Base-by-base conservation (phyloP, 1,284 basidiomycete species). In the Malassezia brasiliensis region DNA sequence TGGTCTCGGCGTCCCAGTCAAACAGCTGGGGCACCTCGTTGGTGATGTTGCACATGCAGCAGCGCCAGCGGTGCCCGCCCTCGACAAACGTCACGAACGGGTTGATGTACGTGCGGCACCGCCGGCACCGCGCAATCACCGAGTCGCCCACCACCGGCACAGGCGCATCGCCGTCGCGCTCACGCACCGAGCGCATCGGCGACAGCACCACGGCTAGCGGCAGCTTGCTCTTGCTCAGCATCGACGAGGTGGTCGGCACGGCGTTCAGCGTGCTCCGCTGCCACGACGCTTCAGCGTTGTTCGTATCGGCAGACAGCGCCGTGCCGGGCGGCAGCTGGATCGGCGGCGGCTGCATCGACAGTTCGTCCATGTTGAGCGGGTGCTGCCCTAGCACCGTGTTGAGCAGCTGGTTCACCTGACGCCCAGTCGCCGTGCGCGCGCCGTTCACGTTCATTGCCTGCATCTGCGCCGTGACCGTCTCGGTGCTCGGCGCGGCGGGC, bases 1-100 rank as follows among this genome's bases (percentile, higher is more conserved):
- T 96, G 64, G 84, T 85, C 56, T 81, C 82, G 74, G 90, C 88
- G 76, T 98, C 88, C 91, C 93, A 99, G 76, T 99, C 94, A 73
- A 98, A 98, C 52, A 96, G 80, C 74, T 96, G 91, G 8, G 94
- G 94, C 1, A 98, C 93, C 77, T 99, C 94, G 76, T 99, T 99
- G 56, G 88, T 88, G 81, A 98, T 85, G 69, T 87, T 89, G 77
- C 94, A 99, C 89, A 98, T 91, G 79, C 90, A 96, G 59, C 94
- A 99, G 76, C 94, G 88, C 94, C 94, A 96, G 80, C 91, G 83
- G 77, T 90, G 91, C 34, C 94, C 94, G 60, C 90, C 90, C 74
- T 99, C 94, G 72, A 96, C 90, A 76, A 98, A 99, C 66, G 90
- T 89, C 38, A 96, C 91, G 73, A 89, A 99, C 4, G 94, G 93